Base-by-base conservation (phyloP, 495 filamentous ascomycete species). In the Aspergillus steynii region DNA sequence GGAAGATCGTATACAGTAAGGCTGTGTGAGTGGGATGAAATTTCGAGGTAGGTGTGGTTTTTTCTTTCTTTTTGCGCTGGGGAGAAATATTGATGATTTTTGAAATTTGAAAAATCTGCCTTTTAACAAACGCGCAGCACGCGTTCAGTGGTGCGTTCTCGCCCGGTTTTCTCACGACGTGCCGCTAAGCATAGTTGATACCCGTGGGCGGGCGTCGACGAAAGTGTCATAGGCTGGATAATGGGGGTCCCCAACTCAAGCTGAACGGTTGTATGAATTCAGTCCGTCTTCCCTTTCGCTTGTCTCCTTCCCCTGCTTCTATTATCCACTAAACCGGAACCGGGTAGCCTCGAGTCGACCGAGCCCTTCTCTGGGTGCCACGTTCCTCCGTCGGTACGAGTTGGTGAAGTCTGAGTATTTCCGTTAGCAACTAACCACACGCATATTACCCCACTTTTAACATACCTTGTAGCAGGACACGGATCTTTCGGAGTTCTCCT, bases 311-410 rank as follows among this genome's bases (percentile, higher is more conserved):
- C 42, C 20, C 20, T 20, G 29, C 4, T 34, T 28, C 47, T 61
- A 53, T 72, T 78, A 84, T 60, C 89, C 89, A 63, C 77, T 82
- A 70, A 96, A 97, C 65, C 89, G 88, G 78, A 97, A 97, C 47
- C 90, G 85, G 55, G 87, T 84, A 7, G 91, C 91, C 75, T 96
- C 91, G 47, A 97, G 73, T 63, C 90, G 81, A 6, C 93, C 93
- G 48, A 97, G 80, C 4, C 93, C 93, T 66, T 96, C 93, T 58
- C 93, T 77, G n/a, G 93, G 93, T 26, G 93, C 93, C 12, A 99
- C 90, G 73, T 99, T 97, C 65, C 96, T 83, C 65, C 96, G 80
- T 47, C 95, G 87, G 71, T 98, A 99, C 45, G 85, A 89, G 66
- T 92, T 96, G 6, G 96, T 97, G 70, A 99, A 99, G 74, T 99